These are phyloP conservation scores for Juncus inflexus DNA, from an alignment of 176 grass and related monocot genomes.

Conservation along the genomic window DNA sequence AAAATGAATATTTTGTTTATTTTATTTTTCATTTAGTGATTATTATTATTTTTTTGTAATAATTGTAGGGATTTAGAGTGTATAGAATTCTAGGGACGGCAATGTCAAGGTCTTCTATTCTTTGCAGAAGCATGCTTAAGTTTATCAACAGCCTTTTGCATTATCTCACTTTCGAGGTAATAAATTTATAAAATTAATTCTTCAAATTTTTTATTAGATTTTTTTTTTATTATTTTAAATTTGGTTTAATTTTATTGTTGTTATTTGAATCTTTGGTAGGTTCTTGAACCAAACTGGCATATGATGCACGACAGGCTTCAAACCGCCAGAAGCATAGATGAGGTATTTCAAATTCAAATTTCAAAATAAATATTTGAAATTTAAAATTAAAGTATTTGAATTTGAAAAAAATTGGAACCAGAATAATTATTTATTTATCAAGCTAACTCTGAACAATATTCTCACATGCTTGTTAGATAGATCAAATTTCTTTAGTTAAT, in stretches of 20 bases:
- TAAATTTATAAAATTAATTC: constrained; percentile 17
- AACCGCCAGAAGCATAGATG: constrained; percentile 94
- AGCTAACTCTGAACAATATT: not conserved
- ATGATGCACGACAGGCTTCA: constrained; percentile 72
- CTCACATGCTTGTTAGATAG: constrained; percentile 10
- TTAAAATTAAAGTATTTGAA: not conserved
- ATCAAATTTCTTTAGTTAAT: not conserved
- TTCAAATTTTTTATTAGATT: constrained; percentile 23
- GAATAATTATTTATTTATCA: not conserved
- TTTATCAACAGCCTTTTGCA: constrained; percentile 97
- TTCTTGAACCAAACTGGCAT: constrained; percentile 99
- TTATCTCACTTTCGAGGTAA: constrained; percentile 98
- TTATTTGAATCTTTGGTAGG: constrained; percentile 24
- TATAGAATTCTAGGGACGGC: constrained; percentile 74
- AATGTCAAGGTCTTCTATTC: constrained; percentile 81
- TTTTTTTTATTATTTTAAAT: constrained; percentile 15
- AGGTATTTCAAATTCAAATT: constrained; percentile 36
- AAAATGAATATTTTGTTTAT: constrained; percentile 2
- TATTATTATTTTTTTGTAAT: not conserved
- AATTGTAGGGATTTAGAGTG: constrained; percentile 57
- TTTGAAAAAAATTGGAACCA: too few species aligned
- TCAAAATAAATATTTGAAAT: too few species aligned
- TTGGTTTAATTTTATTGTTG: constrained; percentile 2
- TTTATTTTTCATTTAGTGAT: constrained; percentile 10
- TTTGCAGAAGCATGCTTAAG: constrained; percentile 93